Percentiles rank a stretch among this genome's conserved stretches.
These are phyloP conservation scores for Aspergillus vadensis DNA, from an alignment of 2,329 filamentous ascomycete genomes.

Conservation along the genomic window DNA sequence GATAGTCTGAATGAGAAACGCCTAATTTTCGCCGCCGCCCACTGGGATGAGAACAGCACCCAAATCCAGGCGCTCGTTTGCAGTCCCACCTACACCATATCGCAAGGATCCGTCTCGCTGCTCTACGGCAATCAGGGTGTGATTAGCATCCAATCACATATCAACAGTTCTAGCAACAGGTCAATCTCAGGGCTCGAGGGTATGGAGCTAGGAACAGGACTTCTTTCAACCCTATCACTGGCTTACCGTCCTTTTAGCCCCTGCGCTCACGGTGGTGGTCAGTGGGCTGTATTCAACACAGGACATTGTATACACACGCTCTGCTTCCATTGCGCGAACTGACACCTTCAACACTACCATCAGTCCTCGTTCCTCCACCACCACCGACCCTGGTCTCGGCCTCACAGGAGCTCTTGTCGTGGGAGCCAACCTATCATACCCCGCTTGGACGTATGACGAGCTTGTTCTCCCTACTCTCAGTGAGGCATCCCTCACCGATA, in stretches of 20 bases:
- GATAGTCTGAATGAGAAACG: not conserved
- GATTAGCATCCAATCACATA: not conserved
- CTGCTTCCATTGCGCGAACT: conserved; percentile 17
- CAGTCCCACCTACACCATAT: conserved; percentile 7
- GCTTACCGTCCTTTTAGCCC: conserved; percentile 17
- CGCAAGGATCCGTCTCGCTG: not conserved
- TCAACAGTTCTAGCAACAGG: not conserved
- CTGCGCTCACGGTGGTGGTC: conserved; percentile 18
- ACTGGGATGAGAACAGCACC: conserved; percentile 8
- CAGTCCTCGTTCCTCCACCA: not conserved
- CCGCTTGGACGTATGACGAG: conserved; percentile 35
- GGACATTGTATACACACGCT: conserved; percentile 6
- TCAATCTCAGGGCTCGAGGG: not conserved
- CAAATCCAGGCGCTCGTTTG: conserved; percentile 6
- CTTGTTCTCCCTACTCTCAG: conserved; percentile 27
- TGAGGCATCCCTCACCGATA: conserved; percentile 19
- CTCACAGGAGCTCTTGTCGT: conserved; percentile 30
- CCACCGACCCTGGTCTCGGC: conserved; percentile 26
- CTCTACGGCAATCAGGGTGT: conserved; percentile 11
- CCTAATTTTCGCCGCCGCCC: conserved; percentile 6
- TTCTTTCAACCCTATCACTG: not conserved
- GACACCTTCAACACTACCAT: conserved; percentile 6
- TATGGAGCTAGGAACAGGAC: conserved; percentile 1
- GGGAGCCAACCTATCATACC: conserved; percentile 32
- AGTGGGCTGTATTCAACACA: conserved; percentile 19